Evolutionary conservation across 345 rosid species (phyloP), one percentile per base, ranked within the genome.

Genomic region (Anastatica hierochuntica): DNA sequence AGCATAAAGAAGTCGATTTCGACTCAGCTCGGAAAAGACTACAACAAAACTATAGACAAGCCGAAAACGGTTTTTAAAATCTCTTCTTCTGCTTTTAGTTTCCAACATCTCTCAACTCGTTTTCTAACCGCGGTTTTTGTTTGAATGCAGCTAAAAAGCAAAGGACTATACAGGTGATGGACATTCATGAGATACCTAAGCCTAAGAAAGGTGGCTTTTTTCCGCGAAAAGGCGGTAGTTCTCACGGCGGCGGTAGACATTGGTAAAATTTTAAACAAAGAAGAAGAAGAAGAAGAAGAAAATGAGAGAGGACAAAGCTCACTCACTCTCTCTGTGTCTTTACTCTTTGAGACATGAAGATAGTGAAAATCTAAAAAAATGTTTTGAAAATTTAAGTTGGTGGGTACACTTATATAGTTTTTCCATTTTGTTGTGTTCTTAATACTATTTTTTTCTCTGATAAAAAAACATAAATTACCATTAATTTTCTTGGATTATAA

Each of bases 121-220:
- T 42, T 36, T 14, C 31, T 38, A 34, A 54, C 12, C 7, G 14
- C 2, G 4, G 5, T 8, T 5, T 48, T 58, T 67, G 31, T 31
- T 12, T 53, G 58, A 53, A 18, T 83, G 70, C 78, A 94, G 99
- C 95, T 34, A 94, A 88, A 77, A 94, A 68, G 88, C 99, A 94
- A 79, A 80, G 99, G 79, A 94, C 90, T 12, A 82, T 94, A 60
- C 95, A 80, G 69, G 95, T 94, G 89, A 94, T 94, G 99, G 99
- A 80, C 73, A 83, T 94, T 69, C 88, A 85, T 36, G 94, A 94
- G 70, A 71, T 94, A 56, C 99, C 99, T 42, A 94, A 94, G 74
- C 87, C 95, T 39, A 88, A 80, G 85, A 94, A 66, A 29, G 70
- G 88, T 40, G 52, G 85, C 56, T 94, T 80, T 83, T 85, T 85